A percentile compares a stretch with the other conserved stretches of the same genome.
These are phyloP conservation scores for Chrysochromulina tobinii DNA, from an alignment of 78 protist genomes.

Conservation along the genomic window DNA sequence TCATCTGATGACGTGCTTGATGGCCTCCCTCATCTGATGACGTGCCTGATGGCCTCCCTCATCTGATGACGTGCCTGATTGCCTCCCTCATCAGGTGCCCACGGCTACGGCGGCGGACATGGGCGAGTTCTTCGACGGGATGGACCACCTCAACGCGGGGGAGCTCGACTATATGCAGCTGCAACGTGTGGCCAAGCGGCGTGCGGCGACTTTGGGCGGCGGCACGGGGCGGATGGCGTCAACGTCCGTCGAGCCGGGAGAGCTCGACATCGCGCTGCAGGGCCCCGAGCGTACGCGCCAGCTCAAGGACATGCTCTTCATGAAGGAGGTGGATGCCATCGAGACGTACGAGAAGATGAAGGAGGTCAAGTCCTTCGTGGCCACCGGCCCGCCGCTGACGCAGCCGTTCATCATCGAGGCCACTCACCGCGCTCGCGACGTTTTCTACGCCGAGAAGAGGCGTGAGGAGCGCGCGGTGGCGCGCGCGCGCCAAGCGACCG, in stretches of 20 bases:
- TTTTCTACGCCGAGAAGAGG: background rate
- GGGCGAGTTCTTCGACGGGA: background rate
- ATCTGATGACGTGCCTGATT: too few relatives aligned
- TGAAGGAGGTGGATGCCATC: background rate
- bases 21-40: too few relatives aligned
- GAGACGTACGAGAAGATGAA: background rate
- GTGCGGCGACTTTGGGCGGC: background rate
- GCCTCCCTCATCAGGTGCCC: too few relatives aligned
- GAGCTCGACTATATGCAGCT: background rate
- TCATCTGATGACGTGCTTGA: too few relatives aligned
- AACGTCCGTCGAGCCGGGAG: background rate
- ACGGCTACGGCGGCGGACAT: background rate
- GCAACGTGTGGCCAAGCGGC: background rate
- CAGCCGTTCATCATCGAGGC: background rate
- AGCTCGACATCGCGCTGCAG: constrained; percentile 6
- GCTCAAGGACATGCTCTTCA: background rate
- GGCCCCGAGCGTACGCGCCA: background rate
- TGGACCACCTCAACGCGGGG: background rate
- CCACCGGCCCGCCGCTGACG: background rate
- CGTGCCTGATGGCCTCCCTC: too few relatives aligned
- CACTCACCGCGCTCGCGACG: background rate
- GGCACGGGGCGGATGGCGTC: background rate
- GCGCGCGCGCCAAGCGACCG: background rate
- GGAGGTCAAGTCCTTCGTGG: background rate
- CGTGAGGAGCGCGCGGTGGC: background rate